A percentile compares a stretch with the other conserved stretches of the same genome.
phyloP scores from a whole-genome alignment of 2,329 filamentous ascomycete species.

The Paecilomyces formosus region DNA sequence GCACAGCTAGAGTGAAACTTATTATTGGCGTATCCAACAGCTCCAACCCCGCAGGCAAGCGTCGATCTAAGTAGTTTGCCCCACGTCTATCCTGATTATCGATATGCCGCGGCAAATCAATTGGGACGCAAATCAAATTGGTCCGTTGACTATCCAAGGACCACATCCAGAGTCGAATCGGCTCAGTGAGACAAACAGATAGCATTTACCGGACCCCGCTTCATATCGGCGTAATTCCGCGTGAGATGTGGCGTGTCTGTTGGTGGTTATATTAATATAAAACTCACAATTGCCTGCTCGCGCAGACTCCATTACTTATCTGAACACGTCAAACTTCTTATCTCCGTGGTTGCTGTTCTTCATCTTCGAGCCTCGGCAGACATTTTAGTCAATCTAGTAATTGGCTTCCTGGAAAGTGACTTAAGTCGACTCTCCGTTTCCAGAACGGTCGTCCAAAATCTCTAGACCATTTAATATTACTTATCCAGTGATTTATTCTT shows the following conservation, averaged over 20 bases:
- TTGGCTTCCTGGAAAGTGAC: background rate
- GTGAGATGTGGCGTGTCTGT: background rate
- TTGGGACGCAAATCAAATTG: background rate
- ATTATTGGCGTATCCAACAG: background rate
- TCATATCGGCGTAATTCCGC: background rate
- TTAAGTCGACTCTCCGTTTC: background rate
- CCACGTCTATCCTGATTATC: background rate
- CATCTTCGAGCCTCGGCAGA: background rate
- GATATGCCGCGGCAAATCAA: background rate
- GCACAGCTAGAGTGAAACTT: background rate
- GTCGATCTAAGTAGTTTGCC: background rate
- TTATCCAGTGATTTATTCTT: background rate
- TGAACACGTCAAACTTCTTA: background rate
- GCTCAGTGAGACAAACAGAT: background rate
- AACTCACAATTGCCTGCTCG: background rate
- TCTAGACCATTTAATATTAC: too few species aligned
- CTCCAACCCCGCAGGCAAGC: background rate
- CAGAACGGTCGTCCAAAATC: too few species aligned
- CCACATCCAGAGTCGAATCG: background rate
- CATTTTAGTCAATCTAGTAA: background rate
- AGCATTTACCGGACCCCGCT: background rate
- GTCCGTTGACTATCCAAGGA: background rate
- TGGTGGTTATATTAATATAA: background rate
- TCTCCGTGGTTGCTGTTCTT: background rate
- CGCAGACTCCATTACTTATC: background rate